These are phyloP conservation scores for Fusarium miscanthi DNA, from an alignment of 2,329 filamentous ascomycete species.

Conservation along the genomic window DNA sequence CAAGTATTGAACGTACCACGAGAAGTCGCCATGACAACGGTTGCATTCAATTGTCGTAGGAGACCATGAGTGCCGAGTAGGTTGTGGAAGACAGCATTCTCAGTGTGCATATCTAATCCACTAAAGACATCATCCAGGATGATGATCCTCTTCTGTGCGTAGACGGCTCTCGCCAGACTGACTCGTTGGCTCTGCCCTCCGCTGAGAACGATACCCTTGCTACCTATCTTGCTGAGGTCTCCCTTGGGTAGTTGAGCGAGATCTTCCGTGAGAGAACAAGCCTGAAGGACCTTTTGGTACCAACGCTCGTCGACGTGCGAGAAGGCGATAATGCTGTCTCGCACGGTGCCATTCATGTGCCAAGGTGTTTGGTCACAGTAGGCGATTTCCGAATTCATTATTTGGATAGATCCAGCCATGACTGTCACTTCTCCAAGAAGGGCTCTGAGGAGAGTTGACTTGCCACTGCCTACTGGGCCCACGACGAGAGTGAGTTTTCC, in stretches of 20 bases:
- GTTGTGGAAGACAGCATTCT: conserved; percentile 39
- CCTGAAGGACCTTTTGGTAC: conserved; percentile 46
- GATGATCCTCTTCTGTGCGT: conserved; percentile 40
- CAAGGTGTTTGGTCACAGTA: conserved; percentile 46
- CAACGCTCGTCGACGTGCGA: conserved; percentile 41
- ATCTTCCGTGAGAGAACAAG: conserved; percentile 41
- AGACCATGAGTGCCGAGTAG: conserved; percentile 42
- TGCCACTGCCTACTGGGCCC: conserved; percentile 53
- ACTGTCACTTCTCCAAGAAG: conserved; percentile 45
- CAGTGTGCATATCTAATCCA: conserved; percentile 46
- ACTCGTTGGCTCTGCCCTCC: conserved; percentile 53
- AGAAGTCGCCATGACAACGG: conserved; percentile 27
- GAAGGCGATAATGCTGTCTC: conserved; percentile 49
- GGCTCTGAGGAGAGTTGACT: conserved; percentile 49
- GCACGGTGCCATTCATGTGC: conserved; percentile 47
- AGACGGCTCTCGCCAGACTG: conserved; percentile 47
- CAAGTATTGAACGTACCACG: conserved; percentile 1
- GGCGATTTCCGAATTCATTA: conserved; percentile 12
- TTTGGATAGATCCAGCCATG: conserved; percentile 15
- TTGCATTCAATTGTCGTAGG: conserved; percentile 21
- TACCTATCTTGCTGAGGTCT: conserved; percentile 50
- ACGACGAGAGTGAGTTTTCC: conserved; percentile 41
- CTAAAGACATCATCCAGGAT: conserved; percentile 50
- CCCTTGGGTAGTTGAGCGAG: conserved; percentile 46
- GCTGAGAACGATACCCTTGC: conserved; percentile 51